These are phyloP conservation scores for Calycina marina DNA, from an alignment of 2,329 filamentous ascomycete species.

Conservation along the genomic window DNA sequence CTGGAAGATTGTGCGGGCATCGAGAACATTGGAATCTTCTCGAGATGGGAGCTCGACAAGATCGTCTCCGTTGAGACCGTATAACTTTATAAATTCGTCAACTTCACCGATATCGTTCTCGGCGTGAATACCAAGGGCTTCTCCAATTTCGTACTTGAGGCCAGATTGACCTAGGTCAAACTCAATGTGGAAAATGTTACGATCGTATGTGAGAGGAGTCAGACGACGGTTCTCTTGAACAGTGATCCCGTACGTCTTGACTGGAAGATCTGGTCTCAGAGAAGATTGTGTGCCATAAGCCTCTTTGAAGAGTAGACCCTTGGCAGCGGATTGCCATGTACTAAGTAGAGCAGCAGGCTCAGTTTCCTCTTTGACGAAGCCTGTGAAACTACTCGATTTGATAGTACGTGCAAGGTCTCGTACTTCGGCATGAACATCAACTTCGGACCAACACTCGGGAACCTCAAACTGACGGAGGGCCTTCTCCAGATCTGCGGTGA, in stretches of 20 bases:
- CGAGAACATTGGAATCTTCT: conserved; percentile 57
- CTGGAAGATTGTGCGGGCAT: conserved; percentile 88
- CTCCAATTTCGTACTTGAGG: conserved; percentile 90
- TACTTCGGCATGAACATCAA: conserved; percentile 41
- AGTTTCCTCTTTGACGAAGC: conserved; percentile 61
- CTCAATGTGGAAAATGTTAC: conserved; percentile 99
- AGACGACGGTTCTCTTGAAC: conserved; percentile 94
- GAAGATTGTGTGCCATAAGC: conserved; percentile 61
- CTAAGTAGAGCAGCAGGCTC: conserved; percentile 54
- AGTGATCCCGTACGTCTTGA: conserved; percentile 74
- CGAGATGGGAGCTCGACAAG: conserved; percentile 85
- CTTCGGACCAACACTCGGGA: conserved; percentile 65
- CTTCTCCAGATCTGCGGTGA: conserved; percentile 52
- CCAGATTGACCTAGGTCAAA: conserved; percentile 88
- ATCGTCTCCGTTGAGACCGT: conserved; percentile 68
- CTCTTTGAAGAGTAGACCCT: conserved; percentile 86
- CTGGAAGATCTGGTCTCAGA: conserved; percentile 72
- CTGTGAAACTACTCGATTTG: conserved; percentile 66
- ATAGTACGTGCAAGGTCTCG: conserved; percentile 46
- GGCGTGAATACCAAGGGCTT: conserved; percentile 90
- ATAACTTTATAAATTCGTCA: conserved; percentile 74
- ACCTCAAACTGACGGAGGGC: conserved; percentile 61
- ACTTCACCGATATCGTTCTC: conserved; percentile 78
- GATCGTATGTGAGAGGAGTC: conserved; percentile 78
- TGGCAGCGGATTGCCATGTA: conserved; percentile 73